Percentiles rank a stretch among this genome's conserved stretches.
These are phyloP conservation scores for Diutina rugosa DNA, from an alignment of 1,139 yeast genomes.

Conservation along the genomic window DNA sequence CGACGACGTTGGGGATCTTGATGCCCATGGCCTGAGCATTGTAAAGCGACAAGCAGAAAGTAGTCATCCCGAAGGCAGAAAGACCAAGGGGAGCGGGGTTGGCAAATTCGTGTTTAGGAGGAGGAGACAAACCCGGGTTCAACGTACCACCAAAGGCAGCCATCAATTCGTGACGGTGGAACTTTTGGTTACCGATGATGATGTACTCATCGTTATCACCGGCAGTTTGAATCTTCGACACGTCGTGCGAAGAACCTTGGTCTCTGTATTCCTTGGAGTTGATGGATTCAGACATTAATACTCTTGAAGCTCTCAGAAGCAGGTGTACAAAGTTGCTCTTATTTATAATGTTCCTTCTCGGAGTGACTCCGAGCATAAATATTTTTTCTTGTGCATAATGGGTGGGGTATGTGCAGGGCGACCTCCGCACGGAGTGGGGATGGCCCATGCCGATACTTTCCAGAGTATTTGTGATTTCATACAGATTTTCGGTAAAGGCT, in stretches of 20 bases:
- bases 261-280: not conserved
- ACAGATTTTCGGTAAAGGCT: not conserved
- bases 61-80: conserved; percentile 7
- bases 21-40: conserved; percentile 43
- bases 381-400: not conserved
- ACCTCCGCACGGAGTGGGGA: not conserved
- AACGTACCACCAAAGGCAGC: conserved; percentile 8
- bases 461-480: too few relatives aligned
- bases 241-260: not conserved
- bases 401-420: not conserved
- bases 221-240: conserved; percentile 5
- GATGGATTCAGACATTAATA: conserved; percentile 1
- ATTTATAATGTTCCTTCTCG: not conserved
- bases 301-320: not conserved
- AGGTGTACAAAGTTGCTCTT: not conserved
- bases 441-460: not conserved
- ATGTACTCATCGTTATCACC: conserved; percentile 7
- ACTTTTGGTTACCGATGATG: conserved; percentile 6
- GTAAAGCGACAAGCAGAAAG: conserved; percentile 7
- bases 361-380: not conserved
- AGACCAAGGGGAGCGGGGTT: conserved; percentile 8
- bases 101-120: conserved; percentile 6
- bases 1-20: conserved; percentile 30
- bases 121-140: conserved; percentile 6
- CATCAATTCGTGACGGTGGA: conserved; percentile 8